phyloP scores from a whole-genome alignment of 345 rosid species.

The Arabis hirsuta region DNA sequence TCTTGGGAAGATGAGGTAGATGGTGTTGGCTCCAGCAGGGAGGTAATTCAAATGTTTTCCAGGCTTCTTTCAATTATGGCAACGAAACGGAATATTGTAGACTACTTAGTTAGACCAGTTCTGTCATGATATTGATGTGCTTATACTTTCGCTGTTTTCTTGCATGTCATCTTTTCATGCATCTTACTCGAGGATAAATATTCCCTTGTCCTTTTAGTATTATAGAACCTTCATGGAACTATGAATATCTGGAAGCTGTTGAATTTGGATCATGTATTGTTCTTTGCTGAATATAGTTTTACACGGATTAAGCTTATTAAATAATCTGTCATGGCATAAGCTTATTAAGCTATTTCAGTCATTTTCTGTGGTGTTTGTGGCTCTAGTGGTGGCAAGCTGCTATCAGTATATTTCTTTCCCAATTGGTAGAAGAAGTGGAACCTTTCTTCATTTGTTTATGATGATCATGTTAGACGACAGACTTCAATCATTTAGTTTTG shows the following conservation, averaged over 20 bases:
- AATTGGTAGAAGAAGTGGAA: conserved; percentile 18
- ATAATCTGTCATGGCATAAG: conserved; percentile 1
- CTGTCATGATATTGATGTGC: conserved; percentile 10
- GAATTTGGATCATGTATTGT: background rate
- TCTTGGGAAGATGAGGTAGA: conserved; percentile 71
- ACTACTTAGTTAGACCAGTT: conserved; percentile 15
- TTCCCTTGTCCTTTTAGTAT: background rate
- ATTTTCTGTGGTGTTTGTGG: background rate
- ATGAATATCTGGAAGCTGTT: conserved; percentile 22
- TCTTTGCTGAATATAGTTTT: background rate
- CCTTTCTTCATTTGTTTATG: conserved; percentile 17
- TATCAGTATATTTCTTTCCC: conserved; percentile 9
- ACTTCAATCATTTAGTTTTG: conserved; percentile 18
- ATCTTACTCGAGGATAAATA: background rate
- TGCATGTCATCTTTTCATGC: conserved; percentile 11
- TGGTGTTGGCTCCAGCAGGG: conserved; percentile 45
- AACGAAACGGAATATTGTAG: background rate
- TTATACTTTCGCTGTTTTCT: background rate
- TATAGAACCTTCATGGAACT: conserved; percentile 18
- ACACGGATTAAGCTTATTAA: conserved; percentile 13
- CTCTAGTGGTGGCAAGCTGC: conserved; percentile 8
- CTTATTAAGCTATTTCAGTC: conserved; percentile 2
- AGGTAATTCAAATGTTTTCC: conserved; percentile 50
- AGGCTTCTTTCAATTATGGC: conserved; percentile 6
- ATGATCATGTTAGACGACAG: conserved; percentile 7